A percentile compares a stretch with the other conserved stretches of the same genome.
Evolutionary conservation across 108 stramenopile genomes (phyloP).

Genomic region (Cylindrotheca fusiformis): DNA sequence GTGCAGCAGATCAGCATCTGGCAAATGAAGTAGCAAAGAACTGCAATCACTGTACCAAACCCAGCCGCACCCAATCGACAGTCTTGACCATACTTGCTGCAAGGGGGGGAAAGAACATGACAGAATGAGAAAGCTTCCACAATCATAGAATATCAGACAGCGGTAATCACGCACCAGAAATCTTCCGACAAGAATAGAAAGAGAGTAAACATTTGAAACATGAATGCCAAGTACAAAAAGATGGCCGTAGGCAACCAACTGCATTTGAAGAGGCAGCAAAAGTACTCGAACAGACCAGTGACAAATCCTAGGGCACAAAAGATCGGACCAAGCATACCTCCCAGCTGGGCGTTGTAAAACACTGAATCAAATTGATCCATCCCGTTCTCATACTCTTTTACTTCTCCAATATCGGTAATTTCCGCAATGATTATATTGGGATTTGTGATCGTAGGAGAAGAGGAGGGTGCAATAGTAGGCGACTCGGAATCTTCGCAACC

Average conservation of each 20-base stretch:
- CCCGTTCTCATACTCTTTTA: slow-evolving; percentile 20
- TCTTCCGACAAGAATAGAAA: slow-evolving; percentile 38
- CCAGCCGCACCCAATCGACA: slow-evolving; percentile 28
- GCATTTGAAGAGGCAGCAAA: slow-evolving; percentile 36
- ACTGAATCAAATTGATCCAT: slow-evolving; percentile 15
- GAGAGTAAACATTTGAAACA: slow-evolving; percentile 31
- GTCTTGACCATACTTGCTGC: slow-evolving; percentile 36
- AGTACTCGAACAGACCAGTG: slow-evolving; percentile 16
- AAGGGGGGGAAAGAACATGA: neutral
- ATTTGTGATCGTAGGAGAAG: slow-evolving; percentile 22
- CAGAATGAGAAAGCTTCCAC: neutral
- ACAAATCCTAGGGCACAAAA: slow-evolving; percentile 22
- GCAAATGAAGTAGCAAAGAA: slow-evolving; percentile 26
- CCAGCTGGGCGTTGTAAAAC: slow-evolving; percentile 28
- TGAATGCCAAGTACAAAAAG: slow-evolving; percentile 33
- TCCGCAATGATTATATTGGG: slow-evolving; percentile 21
- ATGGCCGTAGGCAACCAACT: slow-evolving; percentile 41
- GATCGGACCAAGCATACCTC: slow-evolving; percentile 29
- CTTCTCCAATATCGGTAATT: slow-evolving; percentile 9
- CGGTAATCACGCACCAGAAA: slow-evolving; percentile 25
- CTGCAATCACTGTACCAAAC: slow-evolving; percentile 22
- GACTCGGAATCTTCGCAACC: slow-evolving; percentile 5
- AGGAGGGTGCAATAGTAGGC: slow-evolving; percentile 18
- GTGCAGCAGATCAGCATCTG: slow-evolving; percentile 32
- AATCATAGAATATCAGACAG: neutral